Percentiles rank a stretch among this genome's conserved stretches.
phyloP scores from a whole-genome alignment of 805 yeast genomes.

The Candida nonsorbophila region DNA sequence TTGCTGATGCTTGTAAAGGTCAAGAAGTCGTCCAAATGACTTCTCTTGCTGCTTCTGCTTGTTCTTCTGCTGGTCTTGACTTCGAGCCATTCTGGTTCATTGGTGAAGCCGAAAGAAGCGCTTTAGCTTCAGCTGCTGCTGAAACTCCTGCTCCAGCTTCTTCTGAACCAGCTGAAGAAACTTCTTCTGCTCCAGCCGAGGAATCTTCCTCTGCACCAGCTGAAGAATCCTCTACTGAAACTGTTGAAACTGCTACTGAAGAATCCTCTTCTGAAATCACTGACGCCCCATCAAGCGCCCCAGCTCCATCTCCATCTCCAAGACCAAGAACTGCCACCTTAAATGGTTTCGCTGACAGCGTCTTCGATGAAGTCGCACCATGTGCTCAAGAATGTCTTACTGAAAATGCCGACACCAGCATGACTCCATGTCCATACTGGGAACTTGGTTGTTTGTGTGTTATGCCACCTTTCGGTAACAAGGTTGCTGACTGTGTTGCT shows the following conservation, averaged over 20 bases:
- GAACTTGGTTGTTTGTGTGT: slow-evolving; percentile 42
- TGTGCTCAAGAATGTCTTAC: slow-evolving; percentile 34
- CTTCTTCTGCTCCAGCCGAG: slow-evolving; percentile 1
- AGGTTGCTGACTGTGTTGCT: slow-evolving; percentile 33
- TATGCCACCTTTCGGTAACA: slow-evolving; percentile 27
- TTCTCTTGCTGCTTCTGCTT: slow-evolving; percentile 23
- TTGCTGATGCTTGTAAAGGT: slow-evolving; percentile 31
- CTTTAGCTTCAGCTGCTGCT: slow-evolving; percentile 22
- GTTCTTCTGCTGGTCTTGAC: slow-evolving; percentile 27
- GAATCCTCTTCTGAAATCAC: not conserved
- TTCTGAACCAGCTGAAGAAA: slow-evolving; percentile 1
- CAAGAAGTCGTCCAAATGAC: slow-evolving; percentile 21
- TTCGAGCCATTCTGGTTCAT: slow-evolving; percentile 31
- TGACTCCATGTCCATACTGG: slow-evolving; percentile 42
- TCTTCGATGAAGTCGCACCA: slow-evolving; percentile 22
- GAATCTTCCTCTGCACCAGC: too few relatives aligned
- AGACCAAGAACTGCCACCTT: slow-evolving; percentile 38
- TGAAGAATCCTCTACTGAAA: too few relatives aligned
- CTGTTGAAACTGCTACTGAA: slow-evolving; percentile 1
- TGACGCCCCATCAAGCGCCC: too few relatives aligned
- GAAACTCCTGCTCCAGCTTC: slow-evolving; percentile 6
- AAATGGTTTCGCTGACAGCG: slow-evolving; percentile 36
- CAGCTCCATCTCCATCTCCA: too few relatives aligned
- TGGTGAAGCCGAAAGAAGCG: slow-evolving; percentile 20
- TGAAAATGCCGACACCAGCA: slow-evolving; percentile 19